Evolutionary conservation across 2,329 filamentous ascomycete species (phyloP).

Genomic region (Penicillium sclerotiorum): DNA sequence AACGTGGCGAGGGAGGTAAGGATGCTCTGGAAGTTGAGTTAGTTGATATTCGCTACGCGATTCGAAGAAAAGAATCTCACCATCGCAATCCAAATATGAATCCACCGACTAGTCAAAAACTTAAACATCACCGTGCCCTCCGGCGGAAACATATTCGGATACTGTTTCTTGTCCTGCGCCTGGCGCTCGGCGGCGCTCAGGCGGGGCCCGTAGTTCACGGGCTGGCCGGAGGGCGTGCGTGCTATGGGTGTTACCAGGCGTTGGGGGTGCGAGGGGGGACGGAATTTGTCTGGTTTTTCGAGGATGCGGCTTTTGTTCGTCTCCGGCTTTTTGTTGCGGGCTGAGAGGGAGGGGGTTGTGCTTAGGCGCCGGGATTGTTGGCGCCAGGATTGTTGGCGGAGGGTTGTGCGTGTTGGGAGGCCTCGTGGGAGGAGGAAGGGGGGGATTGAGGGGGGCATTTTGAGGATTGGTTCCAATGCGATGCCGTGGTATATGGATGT

Average conservation of each 20-base stretch:
- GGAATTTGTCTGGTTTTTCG: conserved; percentile 85
- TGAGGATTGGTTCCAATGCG: not conserved
- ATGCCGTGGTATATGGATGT: not conserved
- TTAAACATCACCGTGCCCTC: conserved; percentile 79
- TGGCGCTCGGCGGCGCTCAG: conserved; percentile 67
- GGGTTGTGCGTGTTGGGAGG: conserved; percentile 33
- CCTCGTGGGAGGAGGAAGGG: conserved; percentile 69
- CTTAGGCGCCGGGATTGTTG: conserved; percentile 13
- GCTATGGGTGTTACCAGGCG: conserved; percentile 53
- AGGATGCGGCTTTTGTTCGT: conserved; percentile 67
- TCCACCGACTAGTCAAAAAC: conserved; percentile 74
- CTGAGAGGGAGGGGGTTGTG: conserved; percentile 18
- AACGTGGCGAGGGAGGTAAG: conserved; percentile 69
- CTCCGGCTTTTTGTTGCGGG: conserved; percentile 13
- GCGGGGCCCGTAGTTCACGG: conserved; percentile 74
- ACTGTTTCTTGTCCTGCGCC: conserved; percentile 69
- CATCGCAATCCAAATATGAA: conserved; percentile 84
- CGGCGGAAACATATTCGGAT: conserved; percentile 87
- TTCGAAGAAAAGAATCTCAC: conserved; percentile 55
- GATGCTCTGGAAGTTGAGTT: too few relatives aligned
- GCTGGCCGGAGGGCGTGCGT: conserved; percentile 36
- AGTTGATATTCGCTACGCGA: too few relatives aligned
- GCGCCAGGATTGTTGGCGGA: conserved; percentile 29
- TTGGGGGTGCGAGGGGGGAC: conserved; percentile 84
- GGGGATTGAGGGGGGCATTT: conserved; percentile 52